Percentiles rank a stretch among this genome's conserved stretches.
phyloP scores from a whole-genome alignment of 2,329 filamentous ascomycete species.

The Cucurbitaria berberidis region DNA sequence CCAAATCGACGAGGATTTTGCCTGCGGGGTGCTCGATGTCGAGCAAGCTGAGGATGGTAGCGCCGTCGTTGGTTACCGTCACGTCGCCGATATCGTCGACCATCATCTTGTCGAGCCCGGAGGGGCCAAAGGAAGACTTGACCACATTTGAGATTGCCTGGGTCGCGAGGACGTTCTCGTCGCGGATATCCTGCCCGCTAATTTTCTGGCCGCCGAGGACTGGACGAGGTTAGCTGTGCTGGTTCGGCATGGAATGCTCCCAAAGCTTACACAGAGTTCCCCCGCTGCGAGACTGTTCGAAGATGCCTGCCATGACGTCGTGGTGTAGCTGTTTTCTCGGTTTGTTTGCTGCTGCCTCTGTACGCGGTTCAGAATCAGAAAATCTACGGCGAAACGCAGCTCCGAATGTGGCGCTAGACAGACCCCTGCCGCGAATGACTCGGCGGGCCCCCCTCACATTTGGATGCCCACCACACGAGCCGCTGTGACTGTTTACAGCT shows the following conservation, averaged over 20 bases:
- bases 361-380: slow-evolving; percentile 38
- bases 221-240: slow-evolving; percentile 46
- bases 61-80: slow-evolving; percentile 98
- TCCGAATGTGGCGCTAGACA: slow-evolving; percentile 23
- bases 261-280: slow-evolving; percentile 80
- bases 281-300: slow-evolving; percentile 88
- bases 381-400: slow-evolving; percentile 27
- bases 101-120: slow-evolving; percentile 99
- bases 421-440: slow-evolving; percentile 34
- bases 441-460: slow-evolving; percentile 32
- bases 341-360: slow-evolving; percentile 37
- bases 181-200: slow-evolving; percentile 92
- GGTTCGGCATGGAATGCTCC: neutral
- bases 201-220: slow-evolving; percentile 97
- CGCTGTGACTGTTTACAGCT: slow-evolving; percentile 26
- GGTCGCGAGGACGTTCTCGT: slow-evolving; percentile 96
- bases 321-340: slow-evolving; percentile 33
- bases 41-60: slow-evolving; percentile 91
- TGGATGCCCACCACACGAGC: slow-evolving; percentile 31
- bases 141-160: slow-evolving; percentile 98
- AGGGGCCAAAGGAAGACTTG: slow-evolving; percentile 97
- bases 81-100: slow-evolving; percentile 99
- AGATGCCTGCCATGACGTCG: slow-evolving; percentile 84
- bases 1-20: slow-evolving; percentile 96
- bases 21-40: slow-evolving; percentile 98